Evolutionary conservation across 768 basidiomycete species (phyloP), one percentile per base, ranked within the genome.

Genomic region (Mycena alexandri): DNA sequence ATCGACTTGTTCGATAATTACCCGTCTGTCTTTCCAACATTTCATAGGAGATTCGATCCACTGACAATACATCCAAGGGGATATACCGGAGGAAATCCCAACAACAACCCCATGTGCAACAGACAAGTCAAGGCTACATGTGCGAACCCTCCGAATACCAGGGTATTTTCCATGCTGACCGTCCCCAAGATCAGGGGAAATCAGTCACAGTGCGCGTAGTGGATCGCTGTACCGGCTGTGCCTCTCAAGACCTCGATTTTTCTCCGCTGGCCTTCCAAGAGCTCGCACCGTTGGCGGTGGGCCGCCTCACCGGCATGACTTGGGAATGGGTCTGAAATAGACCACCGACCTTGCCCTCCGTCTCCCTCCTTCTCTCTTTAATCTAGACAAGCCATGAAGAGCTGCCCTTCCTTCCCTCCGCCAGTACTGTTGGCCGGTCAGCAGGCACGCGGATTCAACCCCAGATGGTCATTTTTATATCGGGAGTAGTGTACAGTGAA

Each of bases 101-200:
- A 94, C 77, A 73, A 69, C 61, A 94, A 95, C 80, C 92, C 93
- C 38, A 76, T 95, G 61, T 95, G 94, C 75, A 79, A 57, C 71
- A 83, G 78, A 72, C 70, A 79, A 60, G 78, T 91, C 60, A 74
- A 61, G 10, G 82, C 77, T 17, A 73, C 72, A 7, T 92, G 92
- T 91, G 79, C 76, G 84, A 79, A 7, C n/a, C n/a, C 21, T 11
- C 14, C 25, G 11, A 58, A 42, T 47, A 63, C 63, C 33, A 34
- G 57, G 59, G 2, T 11, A 38, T 38, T 61, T 61, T 62, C 24
- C 13, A 6, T 64, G 7, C 58, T 57, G 46, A 61, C 34, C 55
- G 46, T 71, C 13, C 71, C 41, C 55, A 68, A 56, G 55, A 47
- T 68, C 92, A 82, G 50, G 87, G 88, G 69, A 85, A 85, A 34